These are phyloP conservation scores for Rhynchosporium graminicola DNA, from an alignment of 2,329 filamentous ascomycete genomes.

Conservation along the genomic window DNA sequence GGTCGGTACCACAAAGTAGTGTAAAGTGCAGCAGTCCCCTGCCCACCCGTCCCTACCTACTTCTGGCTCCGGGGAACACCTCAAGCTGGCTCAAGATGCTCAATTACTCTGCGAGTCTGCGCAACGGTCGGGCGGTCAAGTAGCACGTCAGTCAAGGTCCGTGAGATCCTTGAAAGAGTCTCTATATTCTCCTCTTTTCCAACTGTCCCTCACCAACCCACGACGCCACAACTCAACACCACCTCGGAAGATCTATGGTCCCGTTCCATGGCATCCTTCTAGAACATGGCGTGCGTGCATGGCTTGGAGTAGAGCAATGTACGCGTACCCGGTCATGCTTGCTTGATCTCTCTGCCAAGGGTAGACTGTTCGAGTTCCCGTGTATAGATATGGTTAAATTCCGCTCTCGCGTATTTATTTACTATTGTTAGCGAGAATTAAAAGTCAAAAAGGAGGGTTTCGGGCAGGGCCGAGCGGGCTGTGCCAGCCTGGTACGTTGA, in stretches of 20 bases:
- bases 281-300: conserved; percentile 1
- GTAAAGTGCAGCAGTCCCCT: background rate
- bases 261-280: conserved; percentile 9
- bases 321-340: no score
- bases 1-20: conserved; percentile 6
- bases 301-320: background rate
- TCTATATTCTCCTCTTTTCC: background rate
- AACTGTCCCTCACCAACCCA: background rate
- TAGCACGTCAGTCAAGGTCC: conserved; percentile 2
- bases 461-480: background rate
- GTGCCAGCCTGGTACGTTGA: background rate
- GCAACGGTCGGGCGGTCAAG: no score
- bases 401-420: no score
- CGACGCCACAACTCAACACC: background rate
- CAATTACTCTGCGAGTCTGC: no score
- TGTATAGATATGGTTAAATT: no score
- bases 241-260: background rate
- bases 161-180: conserved; percentile 4
- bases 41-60: background rate
- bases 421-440: no score
- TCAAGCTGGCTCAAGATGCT: background rate
- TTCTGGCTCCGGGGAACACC: background rate
- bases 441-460: background rate
- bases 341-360: no score
- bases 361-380: background rate